A percentile compares a stretch with the other conserved stretches of the same genome.
These are phyloP conservation scores for Rhodotorula sp. DNA, from an alignment of 1,284 basidiomycete genomes.

Conservation along the genomic window DNA sequence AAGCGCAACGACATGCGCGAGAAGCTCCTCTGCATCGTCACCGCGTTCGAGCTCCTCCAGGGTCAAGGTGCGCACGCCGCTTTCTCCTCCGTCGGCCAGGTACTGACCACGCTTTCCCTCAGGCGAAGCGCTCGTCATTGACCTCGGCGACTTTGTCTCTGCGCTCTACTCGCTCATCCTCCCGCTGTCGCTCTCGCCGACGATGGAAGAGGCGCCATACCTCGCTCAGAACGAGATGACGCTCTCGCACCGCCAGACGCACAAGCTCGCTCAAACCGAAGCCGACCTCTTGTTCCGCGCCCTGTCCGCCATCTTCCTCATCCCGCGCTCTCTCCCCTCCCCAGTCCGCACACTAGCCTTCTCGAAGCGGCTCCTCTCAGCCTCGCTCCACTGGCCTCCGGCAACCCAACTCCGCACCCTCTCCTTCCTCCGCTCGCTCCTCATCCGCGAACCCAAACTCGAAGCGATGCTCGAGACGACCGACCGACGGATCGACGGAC, in stretches of 20 bases:
- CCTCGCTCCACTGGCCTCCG: constrained; percentile 75
- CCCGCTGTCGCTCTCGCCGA: constrained; percentile 53
- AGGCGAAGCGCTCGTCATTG: constrained; percentile 95
- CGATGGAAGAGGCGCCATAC: constrained; percentile 51
- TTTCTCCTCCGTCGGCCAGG: constrained; percentile 3
- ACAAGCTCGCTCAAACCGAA: constrained; percentile 43
- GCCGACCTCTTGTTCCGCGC: constrained; percentile 79
- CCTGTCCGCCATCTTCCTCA: constrained; percentile 71
- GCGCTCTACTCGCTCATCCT: constrained; percentile 54
- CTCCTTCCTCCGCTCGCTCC: constrained; percentile 66
- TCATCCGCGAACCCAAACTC: constrained; percentile 73
- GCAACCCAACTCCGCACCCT: constrained; percentile 64
- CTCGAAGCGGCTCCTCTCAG: constrained; percentile 78
- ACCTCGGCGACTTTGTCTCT: constrained; percentile 83
- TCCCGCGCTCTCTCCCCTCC: constrained; percentile 53
- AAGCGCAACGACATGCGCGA: constrained; percentile 56
- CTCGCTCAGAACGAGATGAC: constrained; percentile 35
- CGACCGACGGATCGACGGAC: constrained; percentile 57
- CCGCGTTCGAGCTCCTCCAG: constrained; percentile 91
- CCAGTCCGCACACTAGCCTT: constrained; percentile 86
- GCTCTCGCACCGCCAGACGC: constrained; percentile 22
- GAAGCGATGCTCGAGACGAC: constrained; percentile 81
- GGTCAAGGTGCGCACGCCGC: constrained; percentile 71
- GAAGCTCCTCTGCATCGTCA: constrained; percentile 82
- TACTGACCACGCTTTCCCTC: constrained; percentile 14